Conservation (phyloP, 2,329 filamentous ascomycete species). For the Zalaria sp. region DNA sequence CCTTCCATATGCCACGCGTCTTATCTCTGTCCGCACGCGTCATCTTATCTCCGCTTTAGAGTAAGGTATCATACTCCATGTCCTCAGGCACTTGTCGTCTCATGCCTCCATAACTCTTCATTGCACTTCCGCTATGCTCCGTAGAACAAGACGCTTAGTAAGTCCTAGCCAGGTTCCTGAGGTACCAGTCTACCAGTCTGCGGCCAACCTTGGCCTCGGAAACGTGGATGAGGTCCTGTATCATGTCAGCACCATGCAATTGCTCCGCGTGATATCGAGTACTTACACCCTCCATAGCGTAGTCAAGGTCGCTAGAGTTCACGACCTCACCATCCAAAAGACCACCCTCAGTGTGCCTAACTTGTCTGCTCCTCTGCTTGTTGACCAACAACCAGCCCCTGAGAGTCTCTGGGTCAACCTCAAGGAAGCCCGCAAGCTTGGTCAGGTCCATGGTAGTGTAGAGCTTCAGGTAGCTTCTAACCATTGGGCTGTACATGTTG, state of each 20-base stretch:
- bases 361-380: slow-evolving; percentile 96
- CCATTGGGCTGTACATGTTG: slow-evolving; percentile 93
- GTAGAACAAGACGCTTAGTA: slow-evolving; percentile 40
- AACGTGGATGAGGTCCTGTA: slow-evolving; percentile 87
- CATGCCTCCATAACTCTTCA: no score
- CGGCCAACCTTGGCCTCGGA: slow-evolving; percentile 97
- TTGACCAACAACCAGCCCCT: slow-evolving; percentile 89
- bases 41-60: no score
- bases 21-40: no score
- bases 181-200: slow-evolving; percentile 97
- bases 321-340: slow-evolving; percentile 84
- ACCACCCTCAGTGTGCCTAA: slow-evolving; percentile 82
- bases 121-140: no score
- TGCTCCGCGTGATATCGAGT: slow-evolving; percentile 3
- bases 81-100: no score
- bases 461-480: slow-evolving; percentile 96
- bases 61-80: no score
- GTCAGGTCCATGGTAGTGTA: slow-evolving; percentile 99
- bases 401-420: slow-evolving; percentile 91
- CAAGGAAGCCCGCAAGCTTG: slow-evolving; percentile 94
- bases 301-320: slow-evolving; percentile 91
- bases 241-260: not conserved
- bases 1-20: no score
- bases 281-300: slow-evolving; percentile 85
- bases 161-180: slow-evolving; percentile 88